Percentiles rank a stretch among this genome's conserved stretches.
Conservation (phyloP, 495 filamentous ascomycete species). For the Aspergillus baeticus region DNA sequence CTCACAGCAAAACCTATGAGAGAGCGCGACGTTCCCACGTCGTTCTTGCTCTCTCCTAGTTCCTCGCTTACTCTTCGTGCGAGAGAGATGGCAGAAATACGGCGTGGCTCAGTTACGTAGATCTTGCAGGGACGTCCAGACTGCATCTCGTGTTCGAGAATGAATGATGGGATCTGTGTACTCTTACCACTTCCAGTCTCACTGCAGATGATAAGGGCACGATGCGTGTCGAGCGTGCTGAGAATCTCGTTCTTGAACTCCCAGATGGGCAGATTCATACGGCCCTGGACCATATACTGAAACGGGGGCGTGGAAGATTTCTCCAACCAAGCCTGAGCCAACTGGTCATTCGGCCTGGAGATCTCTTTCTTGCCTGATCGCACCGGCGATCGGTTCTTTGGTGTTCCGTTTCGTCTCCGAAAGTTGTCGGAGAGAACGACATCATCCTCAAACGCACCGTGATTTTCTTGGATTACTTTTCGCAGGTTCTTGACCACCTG, state of each 20-base stretch:
- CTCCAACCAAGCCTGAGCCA: slow-evolving; percentile 67
- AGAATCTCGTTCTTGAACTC: slow-evolving; percentile 75
- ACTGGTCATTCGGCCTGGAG: slow-evolving; percentile 42
- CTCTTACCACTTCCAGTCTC: slow-evolving; percentile 98
- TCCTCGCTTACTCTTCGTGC: slow-evolving; percentile 92
- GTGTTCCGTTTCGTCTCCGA: slow-evolving; percentile 57
- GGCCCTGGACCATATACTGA: slow-evolving; percentile 46
- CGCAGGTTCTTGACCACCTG: slow-evolving; percentile 51
- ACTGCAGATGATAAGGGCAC: slow-evolving; percentile 86
- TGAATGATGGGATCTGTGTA: slow-evolving; percentile 90
- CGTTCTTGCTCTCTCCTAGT: slow-evolving; percentile 77
- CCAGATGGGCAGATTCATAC: slow-evolving; percentile 86
- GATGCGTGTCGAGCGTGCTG: slow-evolving; percentile 66
- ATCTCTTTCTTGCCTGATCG: slow-evolving; percentile 37
- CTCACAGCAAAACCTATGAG: slow-evolving; percentile 93
- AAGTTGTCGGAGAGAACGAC: slow-evolving; percentile 71
- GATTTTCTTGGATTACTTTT: slow-evolving; percentile 44
- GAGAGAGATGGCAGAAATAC: slow-evolving; percentile 93
- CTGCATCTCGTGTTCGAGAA: slow-evolving; percentile 83
- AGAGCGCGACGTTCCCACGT: slow-evolving; percentile 78
- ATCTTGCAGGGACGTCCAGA: slow-evolving; percentile 82
- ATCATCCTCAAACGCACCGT: slow-evolving; percentile 58
- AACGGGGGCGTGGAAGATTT: slow-evolving; percentile 61
- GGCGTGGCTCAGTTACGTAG: slow-evolving; percentile 92
- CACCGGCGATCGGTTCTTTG: slow-evolving; percentile 39